These are phyloP conservation scores for Trapa bicornis DNA, from an alignment of 345 rosid genomes.

Conservation along the genomic window DNA sequence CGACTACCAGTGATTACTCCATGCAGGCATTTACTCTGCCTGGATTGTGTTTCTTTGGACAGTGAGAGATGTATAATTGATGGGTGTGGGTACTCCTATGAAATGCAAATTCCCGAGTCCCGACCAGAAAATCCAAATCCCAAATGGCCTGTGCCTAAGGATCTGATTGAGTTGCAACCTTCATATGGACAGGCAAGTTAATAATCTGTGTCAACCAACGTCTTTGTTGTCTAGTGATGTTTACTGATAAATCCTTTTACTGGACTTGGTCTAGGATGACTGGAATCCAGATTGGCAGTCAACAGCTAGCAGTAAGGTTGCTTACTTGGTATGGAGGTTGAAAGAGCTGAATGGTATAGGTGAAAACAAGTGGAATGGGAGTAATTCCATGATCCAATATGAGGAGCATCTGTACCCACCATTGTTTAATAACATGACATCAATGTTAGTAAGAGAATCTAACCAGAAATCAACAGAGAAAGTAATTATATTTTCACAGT, in stretches of 20 bases:
- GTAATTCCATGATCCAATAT: constrained; percentile 12
- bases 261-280: constrained; percentile 50
- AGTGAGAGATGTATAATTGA: constrained; percentile 57
- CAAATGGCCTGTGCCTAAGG: constrained; percentile 92
- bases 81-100: constrained; percentile 66
- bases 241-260: constrained; percentile 7
- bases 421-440: constrained; percentile 12
- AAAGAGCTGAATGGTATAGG: constrained; percentile 48
- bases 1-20: constrained; percentile 89
- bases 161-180: constrained; percentile 95
- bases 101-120: constrained; percentile 84
- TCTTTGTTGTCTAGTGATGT: neutral
- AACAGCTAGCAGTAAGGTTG: constrained; percentile 86
- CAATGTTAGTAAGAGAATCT: constrained; percentile 15
- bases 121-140: constrained; percentile 95
- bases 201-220: neutral
- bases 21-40: constrained; percentile 86
- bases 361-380: constrained; percentile 14
- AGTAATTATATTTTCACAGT: constrained; percentile 86
- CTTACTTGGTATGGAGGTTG: constrained; percentile 66
- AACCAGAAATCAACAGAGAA: constrained; percentile 34
- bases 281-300: constrained; percentile 99
- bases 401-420: constrained; percentile 15
- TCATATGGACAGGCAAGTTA: constrained; percentile 72
- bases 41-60: constrained; percentile 69